A percentile compares a stretch with the other conserved stretches of the same genome.
Evolutionary conservation across 805 yeast species (phyloP).

Genomic region (Naumovozyma castellii): DNA sequence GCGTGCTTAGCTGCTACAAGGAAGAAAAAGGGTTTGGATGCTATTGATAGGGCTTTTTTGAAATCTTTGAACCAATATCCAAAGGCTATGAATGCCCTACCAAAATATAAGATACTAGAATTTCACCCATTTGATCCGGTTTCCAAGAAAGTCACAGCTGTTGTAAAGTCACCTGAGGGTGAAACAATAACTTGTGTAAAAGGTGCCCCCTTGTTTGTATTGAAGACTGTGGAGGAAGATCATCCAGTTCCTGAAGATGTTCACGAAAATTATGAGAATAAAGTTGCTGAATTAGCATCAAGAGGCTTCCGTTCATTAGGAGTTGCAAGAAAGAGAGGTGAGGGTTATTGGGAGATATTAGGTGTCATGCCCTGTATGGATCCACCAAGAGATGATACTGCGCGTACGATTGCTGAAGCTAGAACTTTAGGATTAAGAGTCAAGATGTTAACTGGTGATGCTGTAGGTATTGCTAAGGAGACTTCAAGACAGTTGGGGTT

Average conservation of each 20-base stretch:
- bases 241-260: conserved; percentile 91
- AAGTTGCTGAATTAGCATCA: conserved; percentile 94
- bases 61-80: conserved; percentile 83
- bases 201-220: conserved; percentile 96
- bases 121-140: conserved; percentile 98
- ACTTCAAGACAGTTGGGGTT: conserved; percentile 95
- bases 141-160: conserved; percentile 90
- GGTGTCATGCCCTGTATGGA: conserved; percentile 99
- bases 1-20: conserved; percentile 97
- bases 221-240: conserved; percentile 94
- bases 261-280: conserved; percentile 89
- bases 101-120: conserved; percentile 88
- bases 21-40: conserved; percentile 97
- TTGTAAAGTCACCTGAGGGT: conserved; percentile 92
- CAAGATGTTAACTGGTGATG: conserved; percentile 98
- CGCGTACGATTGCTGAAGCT: conserved; percentile 87
- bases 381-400: conserved; percentile 98
- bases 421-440: conserved; percentile 84
- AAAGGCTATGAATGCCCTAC: conserved; percentile 83
- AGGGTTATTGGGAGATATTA: conserved; percentile 94
- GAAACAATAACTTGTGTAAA: conserved; percentile 91
- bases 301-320: conserved; percentile 98
- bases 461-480: conserved; percentile 98
- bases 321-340: conserved; percentile 98
- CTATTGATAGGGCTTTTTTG: conserved; percentile 93